Percentiles rank a stretch among this genome's conserved stretches.
phyloP scores from a whole-genome alignment of 1,284 basidiomycete species.

The Cutaneotrichosporon cavernicola region DNA sequence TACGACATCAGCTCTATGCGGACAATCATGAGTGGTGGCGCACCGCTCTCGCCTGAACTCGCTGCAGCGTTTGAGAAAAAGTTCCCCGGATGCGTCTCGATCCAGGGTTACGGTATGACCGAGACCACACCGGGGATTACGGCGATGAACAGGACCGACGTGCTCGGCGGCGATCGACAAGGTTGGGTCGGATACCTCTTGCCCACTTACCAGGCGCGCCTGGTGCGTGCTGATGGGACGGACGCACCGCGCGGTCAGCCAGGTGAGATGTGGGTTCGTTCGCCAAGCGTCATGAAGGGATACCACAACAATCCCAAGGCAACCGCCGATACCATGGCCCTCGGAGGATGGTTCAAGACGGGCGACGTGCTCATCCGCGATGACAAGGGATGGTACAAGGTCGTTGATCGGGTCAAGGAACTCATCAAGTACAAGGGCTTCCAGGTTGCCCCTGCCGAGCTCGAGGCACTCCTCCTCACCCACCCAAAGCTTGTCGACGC shows the following conservation, averaged over 20 bases:
- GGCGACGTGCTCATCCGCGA: constrained; percentile 68
- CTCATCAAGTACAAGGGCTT: constrained; percentile 70
- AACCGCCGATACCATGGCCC: constrained; percentile 57
- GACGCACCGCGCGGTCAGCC: constrained; percentile 60
- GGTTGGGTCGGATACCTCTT: constrained; percentile 71
- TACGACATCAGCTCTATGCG: constrained; percentile 67
- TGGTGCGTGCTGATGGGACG: constrained; percentile 58
- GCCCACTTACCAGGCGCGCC: constrained; percentile 72
- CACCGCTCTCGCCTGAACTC: constrained; percentile 64
- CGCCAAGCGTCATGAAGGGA: constrained; percentile 75
- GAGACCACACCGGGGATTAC: constrained; percentile 54
- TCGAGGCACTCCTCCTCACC: constrained; percentile 69
- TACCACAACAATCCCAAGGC: constrained; percentile 66
- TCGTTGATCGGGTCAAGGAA: constrained; percentile 64
- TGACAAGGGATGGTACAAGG: constrained; percentile 58
- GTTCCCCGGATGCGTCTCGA: constrained; percentile 33
- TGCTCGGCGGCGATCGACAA: constrained; percentile 43
- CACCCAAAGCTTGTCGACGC: constrained; percentile 69
- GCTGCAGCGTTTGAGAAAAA: constrained; percentile 32
- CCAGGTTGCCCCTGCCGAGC: constrained; percentile 75
- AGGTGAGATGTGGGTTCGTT: constrained; percentile 78
- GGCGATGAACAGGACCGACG: constrained; percentile 36
- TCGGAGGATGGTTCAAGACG: constrained; percentile 73
- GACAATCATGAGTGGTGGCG: constrained; percentile 72
- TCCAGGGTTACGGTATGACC: constrained; percentile 55